phyloP scores from a whole-genome alignment of 2,329 filamentous ascomycete genomes.

The Stagonosporopsis chrysanthemi region DNA sequence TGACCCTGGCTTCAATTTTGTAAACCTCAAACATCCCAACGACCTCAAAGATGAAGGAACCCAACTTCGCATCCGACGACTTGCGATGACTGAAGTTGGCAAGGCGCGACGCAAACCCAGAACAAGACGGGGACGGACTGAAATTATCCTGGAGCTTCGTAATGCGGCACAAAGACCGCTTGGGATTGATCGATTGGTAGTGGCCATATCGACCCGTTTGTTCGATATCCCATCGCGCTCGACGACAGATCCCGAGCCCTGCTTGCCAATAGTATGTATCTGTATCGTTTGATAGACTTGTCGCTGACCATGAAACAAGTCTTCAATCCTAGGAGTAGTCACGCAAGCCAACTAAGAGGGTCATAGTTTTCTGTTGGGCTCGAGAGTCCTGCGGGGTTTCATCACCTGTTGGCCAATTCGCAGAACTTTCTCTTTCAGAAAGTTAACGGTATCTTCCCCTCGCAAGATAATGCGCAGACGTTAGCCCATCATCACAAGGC shows the following conservation, averaged over 20 bases:
- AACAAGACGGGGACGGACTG: slow-evolving; percentile 34
- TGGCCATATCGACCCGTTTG: slow-evolving; percentile 36
- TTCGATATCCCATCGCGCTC: slow-evolving; percentile 36
- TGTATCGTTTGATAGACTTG: not conserved
- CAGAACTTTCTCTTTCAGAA: slow-evolving; percentile 36
- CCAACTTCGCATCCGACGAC: slow-evolving; percentile 40
- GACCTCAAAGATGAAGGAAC: slow-evolving; percentile 43
- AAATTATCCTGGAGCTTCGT: slow-evolving; percentile 39
- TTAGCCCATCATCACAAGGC: slow-evolving; percentile 35
- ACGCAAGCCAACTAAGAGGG: slow-evolving; percentile 34
- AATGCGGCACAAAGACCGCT: slow-evolving; percentile 16
- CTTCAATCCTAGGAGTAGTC: slow-evolving; percentile 29
- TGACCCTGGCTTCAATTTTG: slow-evolving; percentile 40
- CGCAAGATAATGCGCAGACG: slow-evolving; percentile 31
- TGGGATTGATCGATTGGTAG: slow-evolving; percentile 31
- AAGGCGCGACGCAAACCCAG: slow-evolving; percentile 38
- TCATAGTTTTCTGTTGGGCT: slow-evolving; percentile 41
- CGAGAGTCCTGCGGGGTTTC: slow-evolving; percentile 29
- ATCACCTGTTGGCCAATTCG: slow-evolving; percentile 39
- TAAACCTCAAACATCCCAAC: slow-evolving; percentile 42
- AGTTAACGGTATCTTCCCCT: slow-evolving; percentile 28
- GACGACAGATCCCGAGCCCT: slow-evolving; percentile 32
- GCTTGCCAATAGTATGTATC: slow-evolving; percentile 35
- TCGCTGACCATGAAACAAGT: slow-evolving; percentile 32
- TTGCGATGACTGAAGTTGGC: slow-evolving; percentile 46